phyloP scores from a whole-genome alignment of 139 green algal species.

The Astrephomene gubernaculifera region DNA sequence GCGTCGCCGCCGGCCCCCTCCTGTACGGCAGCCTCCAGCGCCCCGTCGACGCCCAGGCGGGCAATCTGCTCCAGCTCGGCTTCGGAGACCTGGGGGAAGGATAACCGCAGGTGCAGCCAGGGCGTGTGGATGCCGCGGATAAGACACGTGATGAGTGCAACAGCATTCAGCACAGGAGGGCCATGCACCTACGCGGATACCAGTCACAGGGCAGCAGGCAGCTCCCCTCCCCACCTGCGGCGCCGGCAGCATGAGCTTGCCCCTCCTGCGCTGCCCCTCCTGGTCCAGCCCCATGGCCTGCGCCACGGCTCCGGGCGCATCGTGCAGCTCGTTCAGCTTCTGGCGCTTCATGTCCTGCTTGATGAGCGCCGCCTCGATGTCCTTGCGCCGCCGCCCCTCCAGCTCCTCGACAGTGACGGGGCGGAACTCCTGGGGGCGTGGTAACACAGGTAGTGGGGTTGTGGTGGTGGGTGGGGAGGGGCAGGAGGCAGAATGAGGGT shows the following conservation, averaged over 20 bases:
- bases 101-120: background rate
- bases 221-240: constrained; percentile 64
- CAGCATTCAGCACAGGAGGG: no score
- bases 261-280: constrained; percentile 62
- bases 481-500: no score
- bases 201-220: no score
- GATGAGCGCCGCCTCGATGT: constrained; percentile 89
- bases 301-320: constrained; percentile 64
- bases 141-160: no score
- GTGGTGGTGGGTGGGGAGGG: no score
- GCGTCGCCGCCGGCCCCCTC: constrained; percentile 79
- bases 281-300: constrained; percentile 77
- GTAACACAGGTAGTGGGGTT: background rate
- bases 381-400: constrained; percentile 86
- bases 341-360: constrained; percentile 87
- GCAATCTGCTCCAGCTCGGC: constrained; percentile 94
- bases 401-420: constrained; percentile 91
- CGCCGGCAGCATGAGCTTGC: constrained; percentile 94
- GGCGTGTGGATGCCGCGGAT: no score
- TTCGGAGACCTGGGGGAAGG: constrained; percentile 74
- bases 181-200: background rate
- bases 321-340: constrained; percentile 70
- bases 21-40: constrained; percentile 52
- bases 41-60: constrained; percentile 69
- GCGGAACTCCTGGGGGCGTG: constrained; percentile 79